Percentiles rank a stretch among this genome's conserved stretches.
Evolutionary conservation across 257 asterid species (phyloP).

Genomic region (Euphrasia confusa): DNA sequence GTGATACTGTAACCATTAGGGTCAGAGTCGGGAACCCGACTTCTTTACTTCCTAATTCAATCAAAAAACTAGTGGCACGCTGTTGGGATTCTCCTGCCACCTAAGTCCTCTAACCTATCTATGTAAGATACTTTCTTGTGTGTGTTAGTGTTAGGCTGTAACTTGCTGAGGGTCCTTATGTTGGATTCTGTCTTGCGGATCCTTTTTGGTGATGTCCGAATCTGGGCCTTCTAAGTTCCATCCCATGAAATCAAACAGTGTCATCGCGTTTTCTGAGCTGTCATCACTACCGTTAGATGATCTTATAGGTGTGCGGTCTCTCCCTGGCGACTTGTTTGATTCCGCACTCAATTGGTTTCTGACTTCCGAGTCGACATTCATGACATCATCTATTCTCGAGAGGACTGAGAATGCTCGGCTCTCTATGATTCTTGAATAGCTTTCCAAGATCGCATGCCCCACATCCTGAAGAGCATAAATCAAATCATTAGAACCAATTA

Average conservation of each 20-base stretch:
- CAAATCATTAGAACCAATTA: neutral
- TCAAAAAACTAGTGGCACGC: conserved; percentile 50
- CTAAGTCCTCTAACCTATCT: conserved; percentile 58
- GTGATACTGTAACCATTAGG: too few relatives aligned
- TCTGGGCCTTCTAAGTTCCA: conserved; percentile 43
- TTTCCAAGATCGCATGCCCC: conserved; percentile 55
- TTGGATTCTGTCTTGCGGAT: conserved; percentile 27
- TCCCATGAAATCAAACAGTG: conserved; percentile 54
- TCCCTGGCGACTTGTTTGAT: conserved; percentile 9
- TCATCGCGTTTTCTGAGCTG: conserved; percentile 31
- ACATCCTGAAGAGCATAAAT: conserved; percentile 35
- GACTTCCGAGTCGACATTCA: conserved; percentile 34
- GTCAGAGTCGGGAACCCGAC: too few relatives aligned
- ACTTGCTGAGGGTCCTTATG: conserved; percentile 16
- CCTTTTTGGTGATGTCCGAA: conserved; percentile 26
- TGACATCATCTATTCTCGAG: conserved; percentile 54
- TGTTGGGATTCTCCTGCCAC: conserved; percentile 70
- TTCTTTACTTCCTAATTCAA: neutral
- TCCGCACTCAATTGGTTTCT: conserved; percentile 25
- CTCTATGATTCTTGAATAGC: conserved; percentile 60
- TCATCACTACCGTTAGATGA: conserved; percentile 29
- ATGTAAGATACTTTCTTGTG: conserved; percentile 55
- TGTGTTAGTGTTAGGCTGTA: conserved; percentile 33
- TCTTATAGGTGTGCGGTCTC: conserved; percentile 1
- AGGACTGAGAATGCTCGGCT: conserved; percentile 50